Evolutionary conservation across 495 filamentous ascomycete genomes (phyloP), one percentile per base, ranked within the genome.

Genomic region (Daldinia childiae): DNA sequence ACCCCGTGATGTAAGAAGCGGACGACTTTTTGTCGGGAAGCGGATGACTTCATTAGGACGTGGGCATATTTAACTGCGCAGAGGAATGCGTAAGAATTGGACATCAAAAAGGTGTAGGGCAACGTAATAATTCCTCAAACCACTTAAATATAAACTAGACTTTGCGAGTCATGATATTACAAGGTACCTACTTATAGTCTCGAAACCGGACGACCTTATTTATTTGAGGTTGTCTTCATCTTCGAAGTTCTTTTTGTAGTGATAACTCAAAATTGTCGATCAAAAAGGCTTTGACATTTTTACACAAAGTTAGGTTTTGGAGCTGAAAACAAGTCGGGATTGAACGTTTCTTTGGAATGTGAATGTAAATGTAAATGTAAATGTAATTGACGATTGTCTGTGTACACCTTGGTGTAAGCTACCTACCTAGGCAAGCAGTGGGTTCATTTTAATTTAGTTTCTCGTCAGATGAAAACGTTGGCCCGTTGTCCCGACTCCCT

Each of bases 401-500:
- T 27, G 5, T 51, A 65, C 19, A 26, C 17, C 32, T 70, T 70
- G 41, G 45, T 66, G 30, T 43, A 67, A 60, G 32, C 8, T 26
- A n/a, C n/a, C n/a, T n/a, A n/a, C n/a, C n/a, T n/a, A 39, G 15
- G 32, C 17, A 39, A 34, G 17, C 55, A 2, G 32, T 54, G 50
- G 50, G 50, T 36, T 15, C 30, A 58, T 30, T 26, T 60, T 60
- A 60, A 60, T 60, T 60, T 50, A 60, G 30, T 66, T 58, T 17
- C 43, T 52, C 60, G 58, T 66, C 58, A 71, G 57, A 59, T 62
- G 63, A 60, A 58, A 21, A 57, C 38, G 50, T 64, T 41, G 70
- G 50, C 50, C 38, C 70, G 65, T 52, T 58, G 60, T 64, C 24
- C 64, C 62, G 61, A 57, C 56, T 58, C 56, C 43, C 43, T 48